Evolutionary conservation across 768 basidiomycete species (phyloP).

Genomic region (Termitomyces sp.): DNA sequence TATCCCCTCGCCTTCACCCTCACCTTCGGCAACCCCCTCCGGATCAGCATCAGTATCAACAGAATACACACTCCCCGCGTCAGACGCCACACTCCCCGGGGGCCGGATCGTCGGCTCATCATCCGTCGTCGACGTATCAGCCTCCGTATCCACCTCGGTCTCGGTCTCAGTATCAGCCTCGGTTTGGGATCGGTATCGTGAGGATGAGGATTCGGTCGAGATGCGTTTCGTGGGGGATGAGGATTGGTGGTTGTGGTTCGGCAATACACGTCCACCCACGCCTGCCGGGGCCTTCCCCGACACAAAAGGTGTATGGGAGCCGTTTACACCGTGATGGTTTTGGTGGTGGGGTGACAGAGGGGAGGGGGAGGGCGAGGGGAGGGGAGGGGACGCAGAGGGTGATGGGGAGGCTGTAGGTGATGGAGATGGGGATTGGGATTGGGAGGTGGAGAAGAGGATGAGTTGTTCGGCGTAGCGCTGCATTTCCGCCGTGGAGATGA

Average conservation of each 20-base stretch:
- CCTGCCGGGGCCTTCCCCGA: background rate
- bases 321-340: background rate
- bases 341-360: constrained; percentile 28
- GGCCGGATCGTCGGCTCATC: constrained; percentile 79
- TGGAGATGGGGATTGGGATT: background rate
- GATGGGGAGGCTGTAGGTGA: background rate
- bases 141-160: constrained; percentile 58
- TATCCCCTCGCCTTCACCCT: constrained; percentile 8
- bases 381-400: background rate
- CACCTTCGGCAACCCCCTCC: background rate
- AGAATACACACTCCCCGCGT: constrained; percentile 12
- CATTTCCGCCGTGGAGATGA: constrained; percentile 87
- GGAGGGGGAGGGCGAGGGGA: constrained; percentile 18
- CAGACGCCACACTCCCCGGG: constrained; percentile 16
- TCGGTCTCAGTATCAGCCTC: constrained; percentile 40
- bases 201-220: background rate
- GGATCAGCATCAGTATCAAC: constrained; percentile 5
- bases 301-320: background rate
- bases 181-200: constrained; percentile 7
- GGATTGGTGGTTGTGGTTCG: background rate
- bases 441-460: constrained; percentile 53
- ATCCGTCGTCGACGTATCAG: constrained; percentile 60
- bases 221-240: background rate
- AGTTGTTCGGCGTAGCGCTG: constrained; percentile 92
- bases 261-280: background rate